Base-by-base conservation (phyloP, 768 basidiomycete genomes). In the Obba rivulosa region DNA sequence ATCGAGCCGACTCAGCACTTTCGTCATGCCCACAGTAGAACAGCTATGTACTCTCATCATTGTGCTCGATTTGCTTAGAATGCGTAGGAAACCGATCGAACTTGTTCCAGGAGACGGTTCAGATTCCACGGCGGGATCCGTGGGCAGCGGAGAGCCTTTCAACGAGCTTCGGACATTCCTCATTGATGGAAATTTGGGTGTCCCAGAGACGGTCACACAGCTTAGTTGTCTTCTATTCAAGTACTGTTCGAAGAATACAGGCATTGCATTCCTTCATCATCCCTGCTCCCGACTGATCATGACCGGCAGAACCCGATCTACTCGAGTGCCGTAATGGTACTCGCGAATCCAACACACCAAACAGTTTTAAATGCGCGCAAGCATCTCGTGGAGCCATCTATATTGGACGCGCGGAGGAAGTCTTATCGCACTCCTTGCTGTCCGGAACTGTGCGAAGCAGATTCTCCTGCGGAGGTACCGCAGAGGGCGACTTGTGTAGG, bases 401-500 rank as follows among this genome's bases (percentile, higher is more conserved):
- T 56, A 4, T 59, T 80, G 16, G 61, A 72, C 28, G 58, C 71
- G 7, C 49, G 60, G 51, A 62, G 28, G 85, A 88, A 53, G 66
- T 87, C 21, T 68, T 24, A 63, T 69, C 20, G 69, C 80, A 21
- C 63, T 83, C 36, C 69, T 76, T 24, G 75, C 78, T 20, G 73
- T 73, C 37, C 72, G 67, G 4, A 75, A 80, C 21, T 77, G 72
- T 55, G 74, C 78, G 20, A 88, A 86, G 64, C 76, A 85, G 56
- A 80, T 81, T 1, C 73, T 81, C 23, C 57, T 86, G 23, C 87
- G 86, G 86, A 70, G 80, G 52, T 80, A 88, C 58, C 75, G 86
- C 25, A 75, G 78, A 55, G 87, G 85, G 85, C 68, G 84, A 35
- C 68, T 85, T 13, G 56, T 54, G 16, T 61, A 59, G 38, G 39